These are phyloP conservation scores for Talaromyces verruculosus DNA, from an alignment of 2,329 filamentous ascomycete genomes.

Conservation along the genomic window DNA sequence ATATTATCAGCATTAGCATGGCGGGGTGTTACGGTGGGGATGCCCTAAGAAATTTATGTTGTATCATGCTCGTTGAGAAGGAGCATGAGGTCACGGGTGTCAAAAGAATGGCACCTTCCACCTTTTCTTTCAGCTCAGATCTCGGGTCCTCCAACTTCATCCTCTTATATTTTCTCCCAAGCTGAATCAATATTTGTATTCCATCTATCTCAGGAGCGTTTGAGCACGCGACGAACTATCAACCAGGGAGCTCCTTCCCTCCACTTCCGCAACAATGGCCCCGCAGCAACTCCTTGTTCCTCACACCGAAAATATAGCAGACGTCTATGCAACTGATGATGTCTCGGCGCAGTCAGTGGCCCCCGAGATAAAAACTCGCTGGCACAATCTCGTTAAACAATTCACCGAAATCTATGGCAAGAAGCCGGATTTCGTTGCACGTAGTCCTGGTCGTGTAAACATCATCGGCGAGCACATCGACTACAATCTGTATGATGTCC, in stretches of 20 bases:
- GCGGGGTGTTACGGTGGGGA: constrained; percentile 10
- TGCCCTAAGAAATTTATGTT: constrained; percentile 4
- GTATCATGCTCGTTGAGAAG: background rate
- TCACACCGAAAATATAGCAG: constrained; percentile 68
- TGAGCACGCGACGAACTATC: background rate
- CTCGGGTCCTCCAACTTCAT: background rate
- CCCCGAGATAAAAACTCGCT: constrained; percentile 67
- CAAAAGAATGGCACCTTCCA: background rate
- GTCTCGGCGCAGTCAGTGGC: constrained; percentile 73
- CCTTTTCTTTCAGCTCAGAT: background rate
- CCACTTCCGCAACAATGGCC: constrained; percentile 37
- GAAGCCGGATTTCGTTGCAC: constrained; percentile 74
- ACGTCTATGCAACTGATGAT: constrained; percentile 79
- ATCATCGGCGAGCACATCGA: constrained; percentile 99
- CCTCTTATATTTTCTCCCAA: no score
- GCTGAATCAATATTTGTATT: background rate
- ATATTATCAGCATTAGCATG: background rate
- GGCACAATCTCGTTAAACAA: constrained; percentile 68
- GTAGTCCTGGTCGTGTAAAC: constrained; percentile 92
- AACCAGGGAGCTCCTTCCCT: background rate
- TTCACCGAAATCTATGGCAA: constrained; percentile 72
- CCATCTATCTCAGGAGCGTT: background rate
- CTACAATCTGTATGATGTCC: constrained; percentile 92
- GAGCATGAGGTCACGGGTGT: constrained; percentile 10
- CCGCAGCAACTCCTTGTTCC: constrained; percentile 60